Evolutionary conservation across 169 alveolate genomes (phyloP), one percentile per base, ranked within the genome.

Genomic region (Condylostoma magnum): DNA sequence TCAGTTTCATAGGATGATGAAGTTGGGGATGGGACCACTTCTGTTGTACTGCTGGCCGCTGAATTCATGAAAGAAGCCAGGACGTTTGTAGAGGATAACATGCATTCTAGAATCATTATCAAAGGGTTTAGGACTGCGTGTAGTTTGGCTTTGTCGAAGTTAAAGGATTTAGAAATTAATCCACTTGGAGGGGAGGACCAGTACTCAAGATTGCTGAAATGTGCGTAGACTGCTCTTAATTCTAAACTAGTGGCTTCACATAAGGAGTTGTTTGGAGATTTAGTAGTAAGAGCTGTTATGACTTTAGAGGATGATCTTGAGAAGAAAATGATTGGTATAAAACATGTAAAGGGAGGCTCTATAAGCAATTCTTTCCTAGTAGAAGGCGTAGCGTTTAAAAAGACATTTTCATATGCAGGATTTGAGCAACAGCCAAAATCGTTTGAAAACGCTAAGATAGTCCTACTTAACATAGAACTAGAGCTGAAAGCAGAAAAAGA

Each of bases 381-480:
- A 43, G 92, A 93, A 47, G 99, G 99, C 8, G 99, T 98, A 31
- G 99, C 99, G 6, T 98, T 98, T 80, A 96, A 95, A 77, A 98
- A 98, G 80, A 96, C 99, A n/a, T 98, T 98, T 87, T 95, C 99
- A 12, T 98, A 98, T 84, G 99, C 99, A 27, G 99, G 99, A 25
- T 98, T 97, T 76, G 99, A 98, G 77, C 97, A 97, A 85, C 99
- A 97, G 85, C 99, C 99, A 22, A 98, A 98, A 79, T 90, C 80
- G 55, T 95, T 97, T 79, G 68, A 54, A 27, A 86, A 95, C 82
- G 99, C 99, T 1, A 97, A 95, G 79, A 95, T 98, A 18, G 90
- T 97, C 48, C 77, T 96, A 47, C 85, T 97, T 28, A 96, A 97
- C 84, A 80, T 97, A 6, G 99, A 98, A 85, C 83, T 98, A 37